A percentile compares a stretch with the other conserved stretches of the same genome.
These are phyloP conservation scores for Trypanosoma platydactyli DNA, from an alignment of 208 protist species.

Conservation along the genomic window DNA sequence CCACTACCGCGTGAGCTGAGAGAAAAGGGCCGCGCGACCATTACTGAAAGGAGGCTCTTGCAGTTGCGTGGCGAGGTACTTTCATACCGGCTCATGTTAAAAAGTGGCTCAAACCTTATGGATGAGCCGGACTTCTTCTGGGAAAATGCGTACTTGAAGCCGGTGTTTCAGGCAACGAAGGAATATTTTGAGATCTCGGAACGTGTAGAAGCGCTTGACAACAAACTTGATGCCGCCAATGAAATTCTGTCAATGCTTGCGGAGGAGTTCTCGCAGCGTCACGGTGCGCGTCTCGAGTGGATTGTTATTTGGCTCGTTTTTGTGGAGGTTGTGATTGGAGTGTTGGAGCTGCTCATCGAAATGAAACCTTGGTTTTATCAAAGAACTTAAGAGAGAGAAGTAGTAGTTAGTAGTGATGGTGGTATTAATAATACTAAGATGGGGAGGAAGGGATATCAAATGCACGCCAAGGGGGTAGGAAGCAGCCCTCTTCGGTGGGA, in stretches of 20 bases:
- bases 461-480: too few species aligned
- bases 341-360: constrained; percentile 65
- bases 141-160: constrained; percentile 81
- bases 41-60: constrained; percentile 63
- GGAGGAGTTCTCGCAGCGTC: constrained; percentile 75
- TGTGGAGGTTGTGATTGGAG: constrained; percentile 79
- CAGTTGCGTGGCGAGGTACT: constrained; percentile 73
- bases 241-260: constrained; percentile 80
- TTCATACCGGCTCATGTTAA: constrained; percentile 77
- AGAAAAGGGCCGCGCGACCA: constrained; percentile 57
- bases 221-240: constrained; percentile 75
- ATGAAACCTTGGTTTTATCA: constrained; percentile 49
- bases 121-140: constrained; percentile 85
- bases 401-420: too few species aligned
- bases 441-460: too few species aligned
- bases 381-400: neutral
- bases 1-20: constrained; percentile 67
- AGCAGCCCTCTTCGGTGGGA: too few species aligned
- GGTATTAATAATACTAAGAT: too few species aligned
- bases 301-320: constrained; percentile 87
- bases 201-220: constrained; percentile 70
- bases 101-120: constrained; percentile 76
- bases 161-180: constrained; percentile 75
- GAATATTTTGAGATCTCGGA: constrained; percentile 68
- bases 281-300: constrained; percentile 76